phyloP scores from a whole-genome alignment of 1,139 yeast species.

The Suhomyces bokatorum region DNA sequence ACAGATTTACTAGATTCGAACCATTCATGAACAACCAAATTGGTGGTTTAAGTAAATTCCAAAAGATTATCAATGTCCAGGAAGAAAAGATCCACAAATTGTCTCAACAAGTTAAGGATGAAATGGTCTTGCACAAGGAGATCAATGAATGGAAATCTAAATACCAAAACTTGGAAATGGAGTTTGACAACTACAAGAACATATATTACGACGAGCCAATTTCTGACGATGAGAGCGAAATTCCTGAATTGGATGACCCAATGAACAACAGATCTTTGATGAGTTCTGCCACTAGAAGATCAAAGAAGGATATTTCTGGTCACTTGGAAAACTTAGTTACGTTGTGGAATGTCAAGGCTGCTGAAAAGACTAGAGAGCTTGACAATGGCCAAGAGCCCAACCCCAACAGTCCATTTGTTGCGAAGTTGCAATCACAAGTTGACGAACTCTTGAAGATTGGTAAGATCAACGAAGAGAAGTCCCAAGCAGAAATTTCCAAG shows the following conservation, averaged over 20 bases:
- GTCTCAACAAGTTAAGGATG: constrained; percentile 44
- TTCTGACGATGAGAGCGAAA: constrained; percentile 30
- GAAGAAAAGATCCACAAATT: constrained; percentile 46
- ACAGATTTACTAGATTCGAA: constrained; percentile 48
- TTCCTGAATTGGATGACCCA: constrained; percentile 15
- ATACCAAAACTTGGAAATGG: constrained; percentile 46
- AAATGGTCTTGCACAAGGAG: constrained; percentile 48
- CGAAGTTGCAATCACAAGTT: constrained; percentile 48
- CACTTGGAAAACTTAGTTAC: constrained; percentile 43
- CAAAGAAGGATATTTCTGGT: constrained; percentile 38
- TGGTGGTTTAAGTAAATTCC: constrained; percentile 53
- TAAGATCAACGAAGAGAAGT: constrained; percentile 38
- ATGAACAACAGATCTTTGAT: constrained; percentile 27
- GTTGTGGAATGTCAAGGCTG: constrained; percentile 31
- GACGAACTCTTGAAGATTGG: constrained; percentile 45
- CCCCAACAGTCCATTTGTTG: constrained; percentile 30
- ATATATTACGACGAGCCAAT: constrained; percentile 38
- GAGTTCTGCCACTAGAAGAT: constrained; percentile 27
- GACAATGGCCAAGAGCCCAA: constrained; percentile 3
- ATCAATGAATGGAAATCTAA: constrained; percentile 49
- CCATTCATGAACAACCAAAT: constrained; percentile 58
- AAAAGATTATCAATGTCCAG: constrained; percentile 56
- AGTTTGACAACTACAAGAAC: constrained; percentile 43
- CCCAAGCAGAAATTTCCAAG: constrained; percentile 34
- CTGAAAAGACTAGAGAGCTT: constrained; percentile 11